Conservation (phyloP, 345 rosid species). For the Eucalyptus regnans region DNA sequence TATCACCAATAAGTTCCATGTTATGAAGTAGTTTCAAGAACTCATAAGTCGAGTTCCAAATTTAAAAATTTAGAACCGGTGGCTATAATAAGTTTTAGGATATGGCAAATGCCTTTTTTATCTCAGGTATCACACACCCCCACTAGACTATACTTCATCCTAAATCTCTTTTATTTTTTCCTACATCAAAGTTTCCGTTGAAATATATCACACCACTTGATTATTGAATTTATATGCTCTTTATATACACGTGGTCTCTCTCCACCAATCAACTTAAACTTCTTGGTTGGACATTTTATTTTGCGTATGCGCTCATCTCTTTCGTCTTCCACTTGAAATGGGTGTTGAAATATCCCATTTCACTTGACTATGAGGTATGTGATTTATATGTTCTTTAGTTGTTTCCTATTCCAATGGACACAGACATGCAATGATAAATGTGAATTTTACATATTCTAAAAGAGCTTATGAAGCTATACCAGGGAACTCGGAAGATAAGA, state of each 20-base stretch:
- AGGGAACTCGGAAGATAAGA: accelerated
- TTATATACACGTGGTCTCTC: accelerated
- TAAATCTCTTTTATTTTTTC: accelerated
- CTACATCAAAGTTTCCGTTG: not conserved
- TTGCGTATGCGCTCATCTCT: accelerated
- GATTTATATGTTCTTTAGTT: not conserved
- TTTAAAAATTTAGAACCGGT: too few relatives aligned
- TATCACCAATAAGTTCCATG: too few relatives aligned
- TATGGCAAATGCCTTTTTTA: too few relatives aligned
- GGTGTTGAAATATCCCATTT: not conserved
- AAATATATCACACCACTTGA: not conserved
- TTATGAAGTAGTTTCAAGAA: too few relatives aligned
- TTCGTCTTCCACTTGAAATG: not conserved
- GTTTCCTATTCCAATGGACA: not conserved
- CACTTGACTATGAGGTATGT: not conserved
- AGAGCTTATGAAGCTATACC: too few relatives aligned
- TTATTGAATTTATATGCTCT: too few relatives aligned
- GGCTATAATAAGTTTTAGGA: too few relatives aligned
- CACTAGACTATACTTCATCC: not conserved
- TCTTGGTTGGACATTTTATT: too few relatives aligned
- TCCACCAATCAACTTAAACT: not conserved
- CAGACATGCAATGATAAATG: too few relatives aligned
- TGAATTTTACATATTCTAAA: too few relatives aligned
- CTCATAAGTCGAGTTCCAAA: too few relatives aligned
- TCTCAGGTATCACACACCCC: accelerated